Conservation (phyloP, 495 filamentous ascomycete genomes). For the Xylaria nigripes region DNA sequence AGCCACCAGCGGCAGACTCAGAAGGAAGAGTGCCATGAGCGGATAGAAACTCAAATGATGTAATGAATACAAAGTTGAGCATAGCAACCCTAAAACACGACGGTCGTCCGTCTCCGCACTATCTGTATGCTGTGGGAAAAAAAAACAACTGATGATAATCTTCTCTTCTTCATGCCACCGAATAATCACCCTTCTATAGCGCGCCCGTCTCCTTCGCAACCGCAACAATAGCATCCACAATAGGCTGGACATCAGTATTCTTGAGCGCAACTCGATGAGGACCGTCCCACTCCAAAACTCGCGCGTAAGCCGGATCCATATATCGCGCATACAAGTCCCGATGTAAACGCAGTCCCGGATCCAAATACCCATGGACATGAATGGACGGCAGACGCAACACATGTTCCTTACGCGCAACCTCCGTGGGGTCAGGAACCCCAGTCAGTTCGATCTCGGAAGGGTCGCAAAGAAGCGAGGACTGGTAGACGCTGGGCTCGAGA, state of each 20-base stretch:
- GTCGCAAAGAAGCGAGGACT: slow-evolving; percentile 16
- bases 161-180: background rate
- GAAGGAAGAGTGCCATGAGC: no score
- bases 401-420: slow-evolving; percentile 19
- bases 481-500: slow-evolving; percentile 29
- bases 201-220: slow-evolving; percentile 29
- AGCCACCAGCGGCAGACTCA: no score
- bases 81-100: no score
- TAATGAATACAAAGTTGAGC: no score
- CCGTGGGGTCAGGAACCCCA: slow-evolving; percentile 19
- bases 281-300: slow-evolving; percentile 54
- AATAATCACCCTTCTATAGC: background rate
- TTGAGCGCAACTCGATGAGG: slow-evolving; percentile 53
- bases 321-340: slow-evolving; percentile 41
- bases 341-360: slow-evolving; percentile 47
- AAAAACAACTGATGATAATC: no score
- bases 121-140: no score
- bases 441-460: slow-evolving; percentile 15
- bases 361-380: slow-evolving; percentile 55
- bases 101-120: no score
- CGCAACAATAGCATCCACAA: slow-evolving; percentile 40
- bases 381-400: slow-evolving; percentile 44
- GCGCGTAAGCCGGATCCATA: slow-evolving; percentile 35
- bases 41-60: no score
- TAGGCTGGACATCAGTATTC: slow-evolving; percentile 40